Conservation (phyloP, 441 rosid species). For the Pelargonium myrrhifolium region DNA sequence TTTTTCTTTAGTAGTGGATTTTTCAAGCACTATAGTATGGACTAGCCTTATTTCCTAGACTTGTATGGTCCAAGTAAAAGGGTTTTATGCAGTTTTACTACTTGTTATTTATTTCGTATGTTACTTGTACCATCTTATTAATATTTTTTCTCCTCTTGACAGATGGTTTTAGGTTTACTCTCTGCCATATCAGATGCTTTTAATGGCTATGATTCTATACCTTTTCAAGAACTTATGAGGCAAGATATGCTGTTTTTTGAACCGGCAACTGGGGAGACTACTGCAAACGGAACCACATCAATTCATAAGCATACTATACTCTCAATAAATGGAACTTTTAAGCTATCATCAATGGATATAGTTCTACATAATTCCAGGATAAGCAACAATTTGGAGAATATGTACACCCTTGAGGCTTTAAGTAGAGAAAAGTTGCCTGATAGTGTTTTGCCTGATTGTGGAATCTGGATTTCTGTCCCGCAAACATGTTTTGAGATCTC, state of each 20-base stretch:
- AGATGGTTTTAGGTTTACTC: constrained; percentile 53
- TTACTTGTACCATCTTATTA: constrained; percentile 2
- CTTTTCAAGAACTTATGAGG: constrained; percentile 36
- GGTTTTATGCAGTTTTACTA: not conserved
- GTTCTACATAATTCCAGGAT: constrained; percentile 51
- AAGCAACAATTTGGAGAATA: constrained; percentile 28
- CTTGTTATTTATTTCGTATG: not conserved
- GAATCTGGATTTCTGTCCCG: constrained; percentile 57
- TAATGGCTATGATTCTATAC: constrained; percentile 26
- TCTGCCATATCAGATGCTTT: constrained; percentile 41
- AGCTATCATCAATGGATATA: constrained; percentile 48
- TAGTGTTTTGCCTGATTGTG: constrained; percentile 34
- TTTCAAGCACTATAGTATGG: not conserved
- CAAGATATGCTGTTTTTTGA: constrained; percentile 33
- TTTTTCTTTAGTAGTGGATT: not conserved
- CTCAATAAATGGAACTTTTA: constrained; percentile 43
- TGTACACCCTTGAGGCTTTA: constrained; percentile 29
- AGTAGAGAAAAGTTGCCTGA: constrained; percentile 26
- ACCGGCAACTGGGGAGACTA: constrained; percentile 28
- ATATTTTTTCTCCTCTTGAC: constrained; percentile 22
- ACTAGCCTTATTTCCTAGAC: not conserved
- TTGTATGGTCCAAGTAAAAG: not conserved
- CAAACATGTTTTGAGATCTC: constrained; percentile 36
- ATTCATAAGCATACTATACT: constrained; percentile 28
- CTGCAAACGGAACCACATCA: constrained; percentile 28